Base-by-base conservation (phyloP, 2,329 filamentous ascomycete species). In the Fusarium mangiferae region DNA sequence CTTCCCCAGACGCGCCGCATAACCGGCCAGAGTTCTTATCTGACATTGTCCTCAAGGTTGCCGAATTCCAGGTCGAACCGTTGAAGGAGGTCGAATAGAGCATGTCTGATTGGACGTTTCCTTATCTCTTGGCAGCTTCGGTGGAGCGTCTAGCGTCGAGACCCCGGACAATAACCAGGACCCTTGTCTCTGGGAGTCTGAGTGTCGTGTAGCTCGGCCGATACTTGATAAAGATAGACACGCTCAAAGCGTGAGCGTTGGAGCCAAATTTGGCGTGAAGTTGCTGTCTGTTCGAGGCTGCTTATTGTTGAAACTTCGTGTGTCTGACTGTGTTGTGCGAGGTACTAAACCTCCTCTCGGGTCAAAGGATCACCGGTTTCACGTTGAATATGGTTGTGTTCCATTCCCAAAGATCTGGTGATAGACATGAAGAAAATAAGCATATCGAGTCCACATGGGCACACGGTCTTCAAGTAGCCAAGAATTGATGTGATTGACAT, bases 71-170 rank as follows among this genome's bases (percentile, higher is more conserved):
- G 71, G 58, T 60, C 57, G 59, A 70, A 62, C 66, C 48, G 63
- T 66, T 41, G 67, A 66, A 60, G 62, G 69, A 49, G 68, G 68
- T 72, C 51, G 68, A 70, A 73, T 66, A 59, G 64, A 49, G n/a
- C 33, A 51, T 18, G 24, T 38, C 58, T 79, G 61, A 80, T 80
- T 80, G 79, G 79, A 18, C 39, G 28, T 46, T 54, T 51, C 52
- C 79, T 80, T 80, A 80, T 80, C 79, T 79, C 72, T 80, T 74
- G 74, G 72, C 73, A 73, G 66, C 63, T 72, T 68, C 42, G 42
- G 66, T 70, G 70, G 70, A 76, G 73, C 56, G 56, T 36, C 68
- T 77, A 76, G 68, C 55, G 60, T 58, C 45, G 45, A 68, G 62
- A 72, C 57, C 64, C 67, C 56, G 55, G 63, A 61, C 61, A 62